Evolutionary conservation across 192 early-diverging fungal species (phyloP), one percentile per base, ranked within the genome.

Genomic region (Entomortierella lignicola): DNA sequence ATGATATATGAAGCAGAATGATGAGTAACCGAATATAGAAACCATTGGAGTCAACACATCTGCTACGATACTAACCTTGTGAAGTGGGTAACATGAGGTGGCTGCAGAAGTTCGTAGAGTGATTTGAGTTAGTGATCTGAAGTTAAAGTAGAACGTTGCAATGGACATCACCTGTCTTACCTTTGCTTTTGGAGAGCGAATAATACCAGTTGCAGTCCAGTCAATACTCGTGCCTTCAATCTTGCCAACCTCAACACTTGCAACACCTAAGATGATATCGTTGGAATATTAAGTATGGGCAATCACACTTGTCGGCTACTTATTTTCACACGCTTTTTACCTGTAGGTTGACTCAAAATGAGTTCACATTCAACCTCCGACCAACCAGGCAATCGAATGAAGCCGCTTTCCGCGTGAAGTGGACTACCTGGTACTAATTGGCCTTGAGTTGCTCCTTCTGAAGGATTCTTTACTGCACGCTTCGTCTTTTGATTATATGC

Each of bases 131-230:
- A 37, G 34, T 37, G 34, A 37, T 37, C 10, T 7, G 4, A 37
- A 37, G 4, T 7, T 10, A 4, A 37, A 37, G 34, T 37, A n/a
- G 34, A 37, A 7, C 34, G 10, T 37, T 4, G 34, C 34, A 37
- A 37, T 10, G 4, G n/a, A 13, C 2, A 21, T 50, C 29, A 17
- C 29, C 29, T n/a, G 12, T 18, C 5, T 54, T 60, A 73, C 71
- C 71, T 65, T 73, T 39, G 71, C 71, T 7, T 56, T 73, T 5
- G 71, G 71, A 7, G 71, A 73, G 12, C 71, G 71, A 26, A 58
- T 44, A 32, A 73, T 60, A 2, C 60, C 41, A 2, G 63, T 47
- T 0, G 64, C 21, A 10, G 27, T 37, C 65, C 72, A 75, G 11
- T 55, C 30, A n/a, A 75, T 29, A 5, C 51, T 57, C 23, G 64